phyloP scores from a whole-genome alignment of 192 early-diverging fungal species.

The Backusella mclennaniae region DNA sequence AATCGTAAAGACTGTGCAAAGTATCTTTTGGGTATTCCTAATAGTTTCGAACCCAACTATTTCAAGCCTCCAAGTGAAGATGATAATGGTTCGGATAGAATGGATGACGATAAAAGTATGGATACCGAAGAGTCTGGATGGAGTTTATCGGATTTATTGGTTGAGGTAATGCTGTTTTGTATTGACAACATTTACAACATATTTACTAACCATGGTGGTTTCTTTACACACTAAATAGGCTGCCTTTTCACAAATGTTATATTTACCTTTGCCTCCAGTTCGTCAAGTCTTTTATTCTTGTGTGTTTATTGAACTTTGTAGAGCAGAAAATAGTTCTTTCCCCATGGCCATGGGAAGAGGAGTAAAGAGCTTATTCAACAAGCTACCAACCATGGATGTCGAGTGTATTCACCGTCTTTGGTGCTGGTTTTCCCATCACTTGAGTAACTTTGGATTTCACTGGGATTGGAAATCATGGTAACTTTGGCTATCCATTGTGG shows the following conservation, averaged over 20 bases:
- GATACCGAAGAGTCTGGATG: slow-evolving; percentile 21
- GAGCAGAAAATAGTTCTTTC: slow-evolving; percentile 55
- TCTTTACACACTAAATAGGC: slow-evolving; percentile 6
- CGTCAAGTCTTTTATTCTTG: slow-evolving; percentile 74
- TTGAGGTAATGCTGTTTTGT: slow-evolving; percentile 24
- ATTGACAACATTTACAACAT: background rate
- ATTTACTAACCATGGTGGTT: background rate
- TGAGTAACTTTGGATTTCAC: slow-evolving; percentile 90
- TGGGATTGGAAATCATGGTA: slow-evolving; percentile 92
- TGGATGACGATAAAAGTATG: slow-evolving; percentile 9
- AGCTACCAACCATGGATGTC: slow-evolving; percentile 77
- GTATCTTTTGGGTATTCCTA: slow-evolving; percentile 68
- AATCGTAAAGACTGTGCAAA: slow-evolving; percentile 92
- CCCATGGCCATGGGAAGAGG: slow-evolving; percentile 67
- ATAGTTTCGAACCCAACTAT: slow-evolving; percentile 46
- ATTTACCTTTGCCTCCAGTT: slow-evolving; percentile 49
- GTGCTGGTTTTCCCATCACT: slow-evolving; percentile 88
- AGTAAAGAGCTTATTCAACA: slow-evolving; percentile 59
- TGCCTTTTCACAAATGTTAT: slow-evolving; percentile 50
- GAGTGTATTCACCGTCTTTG: slow-evolving; percentile 82
- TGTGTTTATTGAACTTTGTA: slow-evolving; percentile 70
- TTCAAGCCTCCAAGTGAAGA: slow-evolving; percentile 30
- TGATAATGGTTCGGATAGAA: slow-evolving; percentile 26
- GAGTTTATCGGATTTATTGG: slow-evolving; percentile 30
- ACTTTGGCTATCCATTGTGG: background rate